Percentiles rank a stretch among this genome's conserved stretches.
These are phyloP conservation scores for Schoenoplectus tabernaemontani DNA, from an alignment of 202 grass and related monocot genomes.

Conservation along the genomic window DNA sequence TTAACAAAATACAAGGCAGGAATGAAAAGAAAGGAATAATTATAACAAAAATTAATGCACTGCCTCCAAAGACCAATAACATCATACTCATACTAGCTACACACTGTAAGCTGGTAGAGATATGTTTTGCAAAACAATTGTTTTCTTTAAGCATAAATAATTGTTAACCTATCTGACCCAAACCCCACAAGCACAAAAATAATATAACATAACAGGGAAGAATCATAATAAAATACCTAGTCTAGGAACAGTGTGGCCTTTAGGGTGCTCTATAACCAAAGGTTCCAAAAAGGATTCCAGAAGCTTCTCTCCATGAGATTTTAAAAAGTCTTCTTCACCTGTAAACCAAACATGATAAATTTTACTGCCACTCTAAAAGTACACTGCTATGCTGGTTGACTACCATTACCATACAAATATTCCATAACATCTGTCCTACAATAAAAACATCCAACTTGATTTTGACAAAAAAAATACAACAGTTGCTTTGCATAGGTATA, in stretches of 20 bases:
- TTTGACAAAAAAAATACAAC: background rate
- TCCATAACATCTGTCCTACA: no score
- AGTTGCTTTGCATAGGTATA: background rate
- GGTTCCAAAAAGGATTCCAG: slow-evolving; percentile 60
- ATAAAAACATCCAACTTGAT: background rate
- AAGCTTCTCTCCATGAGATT: slow-evolving; percentile 42
- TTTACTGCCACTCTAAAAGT: background rate
- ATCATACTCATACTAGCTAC: background rate
- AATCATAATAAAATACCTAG: slow-evolving; percentile 43
- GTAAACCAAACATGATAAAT: background rate
- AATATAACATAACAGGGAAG: background rate
- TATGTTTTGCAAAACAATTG: background rate
- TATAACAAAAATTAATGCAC: background rate
- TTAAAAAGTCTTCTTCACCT: slow-evolving; percentile 81
- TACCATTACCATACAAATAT: background rate
- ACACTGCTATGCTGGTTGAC: background rate
- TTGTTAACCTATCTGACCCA: background rate
- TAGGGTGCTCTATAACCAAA: slow-evolving; percentile 63
- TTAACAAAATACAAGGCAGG: background rate
- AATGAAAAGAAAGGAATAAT: background rate
- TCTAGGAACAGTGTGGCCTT: slow-evolving; percentile 87
- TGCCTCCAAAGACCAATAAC: background rate
- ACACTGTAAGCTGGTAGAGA: background rate
- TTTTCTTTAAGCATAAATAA: background rate
- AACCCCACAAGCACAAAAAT: background rate